These are phyloP conservation scores for Thelonectria discophora DNA, from an alignment of 2,329 filamentous ascomycete species.

Conservation along the genomic window DNA sequence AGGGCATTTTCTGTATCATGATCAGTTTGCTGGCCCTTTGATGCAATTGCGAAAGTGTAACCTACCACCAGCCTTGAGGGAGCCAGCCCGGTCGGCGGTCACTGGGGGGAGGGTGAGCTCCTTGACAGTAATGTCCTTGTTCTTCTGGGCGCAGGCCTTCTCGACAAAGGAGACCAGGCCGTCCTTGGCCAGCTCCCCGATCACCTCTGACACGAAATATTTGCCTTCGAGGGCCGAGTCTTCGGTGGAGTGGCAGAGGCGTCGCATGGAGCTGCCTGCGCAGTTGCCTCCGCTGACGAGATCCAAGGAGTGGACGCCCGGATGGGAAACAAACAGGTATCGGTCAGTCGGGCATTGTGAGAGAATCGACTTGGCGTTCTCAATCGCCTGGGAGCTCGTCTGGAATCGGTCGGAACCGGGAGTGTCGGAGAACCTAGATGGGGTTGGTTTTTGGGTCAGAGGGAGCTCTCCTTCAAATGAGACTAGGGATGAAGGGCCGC, in stretches of 20 bases:
- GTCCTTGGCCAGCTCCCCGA: conserved; percentile 56
- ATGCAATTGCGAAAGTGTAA: neutral
- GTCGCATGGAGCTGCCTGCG: conserved; percentile 61
- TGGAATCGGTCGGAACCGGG: conserved; percentile 56
- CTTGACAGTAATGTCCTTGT: conserved; percentile 51
- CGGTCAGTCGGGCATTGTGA: conserved; percentile 74
- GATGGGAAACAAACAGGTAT: conserved; percentile 83
- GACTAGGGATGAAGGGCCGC: conserved; percentile 16
- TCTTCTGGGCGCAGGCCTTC: conserved; percentile 54
- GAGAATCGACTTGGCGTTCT: conserved; percentile 61
- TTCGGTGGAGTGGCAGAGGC: conserved; percentile 56
- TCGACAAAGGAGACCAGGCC: conserved; percentile 56
- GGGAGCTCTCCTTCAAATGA: conserved; percentile 36
- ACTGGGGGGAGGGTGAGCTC: conserved; percentile 54
- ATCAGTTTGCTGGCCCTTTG: neutral
- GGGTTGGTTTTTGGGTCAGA: conserved; percentile 33
- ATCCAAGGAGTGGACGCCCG: conserved; percentile 76
- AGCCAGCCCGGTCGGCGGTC: conserved; percentile 53
- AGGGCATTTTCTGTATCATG: conserved; percentile 59
- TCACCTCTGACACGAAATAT: conserved; percentile 66
- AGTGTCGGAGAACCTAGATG: conserved; percentile 47
- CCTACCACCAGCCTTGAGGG: conserved; percentile 59
- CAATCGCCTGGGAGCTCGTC: conserved; percentile 55
- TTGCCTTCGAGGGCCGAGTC: conserved; percentile 48
- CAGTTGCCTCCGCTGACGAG: conserved; percentile 60